phyloP scores from a whole-genome alignment of 371 early-diverging fungal genomes.

The Cladochytrium tenue region DNA sequence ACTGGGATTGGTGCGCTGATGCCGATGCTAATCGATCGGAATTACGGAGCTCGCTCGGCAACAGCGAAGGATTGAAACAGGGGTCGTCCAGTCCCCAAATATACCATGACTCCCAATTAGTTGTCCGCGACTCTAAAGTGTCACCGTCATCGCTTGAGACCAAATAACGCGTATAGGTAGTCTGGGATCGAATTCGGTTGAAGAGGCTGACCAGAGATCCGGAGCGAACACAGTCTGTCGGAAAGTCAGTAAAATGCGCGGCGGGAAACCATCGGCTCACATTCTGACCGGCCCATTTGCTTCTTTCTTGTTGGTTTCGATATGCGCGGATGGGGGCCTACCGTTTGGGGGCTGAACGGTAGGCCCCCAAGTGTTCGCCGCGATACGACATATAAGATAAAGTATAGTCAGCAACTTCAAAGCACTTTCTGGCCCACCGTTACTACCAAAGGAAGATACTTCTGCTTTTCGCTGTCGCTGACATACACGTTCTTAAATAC shows the following conservation, averaged over 20 bases:
- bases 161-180: conserved; percentile 49
- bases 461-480: neutral
- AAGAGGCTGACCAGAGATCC: conserved; percentile 33
- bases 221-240: conserved; percentile 68
- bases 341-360: conserved; percentile 53
- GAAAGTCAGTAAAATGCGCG: neutral
- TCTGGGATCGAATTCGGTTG: conserved; percentile 53
- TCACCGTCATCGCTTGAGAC: conserved; percentile 27
- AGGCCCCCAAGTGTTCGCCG: neutral
- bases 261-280: conserved; percentile 15
- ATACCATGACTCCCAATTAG: conserved; percentile 83
- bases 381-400: neutral
- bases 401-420: neutral
- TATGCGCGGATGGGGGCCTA: conserved; percentile 56
- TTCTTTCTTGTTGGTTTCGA: conserved; percentile 79
- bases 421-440: neutral
- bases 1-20: neutral
- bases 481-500: neutral
- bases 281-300: conserved; percentile 55
- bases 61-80: conserved; percentile 50
- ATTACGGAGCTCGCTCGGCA: conserved; percentile 21
- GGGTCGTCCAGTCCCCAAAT: conserved; percentile 79
- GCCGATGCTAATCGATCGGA: neutral
- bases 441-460: neutral
- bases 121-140: conserved; percentile 4